Conservation (phyloP, 371 early-diverging fungal species). For the Circinella minor region DNA sequence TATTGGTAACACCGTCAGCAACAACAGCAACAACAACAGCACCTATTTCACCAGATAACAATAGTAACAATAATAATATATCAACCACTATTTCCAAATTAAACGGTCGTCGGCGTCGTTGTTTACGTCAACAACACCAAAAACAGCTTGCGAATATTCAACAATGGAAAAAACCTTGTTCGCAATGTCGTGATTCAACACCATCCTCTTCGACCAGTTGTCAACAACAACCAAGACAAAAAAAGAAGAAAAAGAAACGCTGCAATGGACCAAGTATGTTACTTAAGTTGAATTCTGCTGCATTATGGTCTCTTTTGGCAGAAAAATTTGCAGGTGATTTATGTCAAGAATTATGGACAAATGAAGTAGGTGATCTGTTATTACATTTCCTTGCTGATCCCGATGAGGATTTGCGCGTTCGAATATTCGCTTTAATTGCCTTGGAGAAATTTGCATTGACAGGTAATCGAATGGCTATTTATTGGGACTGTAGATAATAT, state of each 20-base stretch:
- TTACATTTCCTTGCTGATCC: constrained; percentile 32
- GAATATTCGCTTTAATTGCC: constrained; percentile 45
- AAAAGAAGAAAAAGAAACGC: neutral
- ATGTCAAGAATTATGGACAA: constrained; percentile 35
- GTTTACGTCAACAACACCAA: too few species aligned
- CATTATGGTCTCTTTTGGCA: constrained; percentile 48
- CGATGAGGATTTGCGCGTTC: constrained; percentile 37
- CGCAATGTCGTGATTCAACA: neutral
- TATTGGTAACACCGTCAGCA: constrained; percentile 13
- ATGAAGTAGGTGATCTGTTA: constrained; percentile 41
- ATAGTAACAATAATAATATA: constrained; percentile 3
- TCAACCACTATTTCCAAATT: neutral
- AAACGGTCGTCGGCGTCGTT: too few species aligned
- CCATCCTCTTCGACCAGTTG: too few species aligned
- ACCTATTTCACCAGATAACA: neutral
- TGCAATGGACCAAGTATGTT: constrained; percentile 6
- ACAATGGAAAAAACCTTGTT: neutral
- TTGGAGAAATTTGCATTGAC: constrained; percentile 55
- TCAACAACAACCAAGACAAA: constrained; percentile 5
- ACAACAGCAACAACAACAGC: neutral
- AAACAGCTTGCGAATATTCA: neutral
- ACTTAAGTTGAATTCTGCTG: constrained; percentile 39
- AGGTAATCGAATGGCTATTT: constrained; percentile 25
- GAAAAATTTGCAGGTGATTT: constrained; percentile 55
- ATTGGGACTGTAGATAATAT: neutral